phyloP scores from a whole-genome alignment of 345 rosid genomes.

The Boechera stricta region DNA sequence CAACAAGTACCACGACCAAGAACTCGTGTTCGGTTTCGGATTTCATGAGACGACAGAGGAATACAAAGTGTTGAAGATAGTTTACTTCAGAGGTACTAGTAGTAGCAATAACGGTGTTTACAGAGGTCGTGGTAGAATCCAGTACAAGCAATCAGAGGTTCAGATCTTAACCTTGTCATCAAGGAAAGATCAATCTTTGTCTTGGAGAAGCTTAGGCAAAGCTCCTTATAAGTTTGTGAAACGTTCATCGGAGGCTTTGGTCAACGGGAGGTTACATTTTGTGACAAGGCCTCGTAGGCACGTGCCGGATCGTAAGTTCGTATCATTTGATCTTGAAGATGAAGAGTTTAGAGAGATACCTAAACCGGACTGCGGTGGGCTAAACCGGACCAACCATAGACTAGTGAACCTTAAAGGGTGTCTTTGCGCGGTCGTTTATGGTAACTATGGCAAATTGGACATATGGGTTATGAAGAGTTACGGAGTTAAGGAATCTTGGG shows the following conservation, averaged over 20 bases:
- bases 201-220: constrained; percentile 82
- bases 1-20: constrained; percentile 49
- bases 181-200: constrained; percentile 29
- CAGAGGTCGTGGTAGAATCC: constrained; percentile 48
- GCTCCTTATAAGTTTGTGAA: constrained; percentile 58
- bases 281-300: constrained; percentile 65
- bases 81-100: constrained; percentile 49
- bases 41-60: constrained; percentile 53
- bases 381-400: constrained; percentile 66
- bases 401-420: constrained; percentile 60
- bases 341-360: constrained; percentile 80
- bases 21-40: constrained; percentile 68
- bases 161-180: constrained; percentile 58
- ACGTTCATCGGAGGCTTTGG: constrained; percentile 70
- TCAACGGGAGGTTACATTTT: constrained; percentile 84
- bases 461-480: constrained; percentile 89
- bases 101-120: constrained; percentile 3
- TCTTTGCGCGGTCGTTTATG: constrained; percentile 68
- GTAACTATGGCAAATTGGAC: constrained; percentile 75
- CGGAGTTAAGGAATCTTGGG: constrained; percentile 74
- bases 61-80: constrained; percentile 71
- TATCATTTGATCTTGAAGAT: constrained; percentile 74
- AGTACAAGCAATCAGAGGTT: constrained; percentile 59
- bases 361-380: constrained; percentile 72
- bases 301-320: constrained; percentile 62